Evolutionary conservation across 352 stramenopile species (phyloP).

Genomic region (Pythium apleroticum): DNA sequence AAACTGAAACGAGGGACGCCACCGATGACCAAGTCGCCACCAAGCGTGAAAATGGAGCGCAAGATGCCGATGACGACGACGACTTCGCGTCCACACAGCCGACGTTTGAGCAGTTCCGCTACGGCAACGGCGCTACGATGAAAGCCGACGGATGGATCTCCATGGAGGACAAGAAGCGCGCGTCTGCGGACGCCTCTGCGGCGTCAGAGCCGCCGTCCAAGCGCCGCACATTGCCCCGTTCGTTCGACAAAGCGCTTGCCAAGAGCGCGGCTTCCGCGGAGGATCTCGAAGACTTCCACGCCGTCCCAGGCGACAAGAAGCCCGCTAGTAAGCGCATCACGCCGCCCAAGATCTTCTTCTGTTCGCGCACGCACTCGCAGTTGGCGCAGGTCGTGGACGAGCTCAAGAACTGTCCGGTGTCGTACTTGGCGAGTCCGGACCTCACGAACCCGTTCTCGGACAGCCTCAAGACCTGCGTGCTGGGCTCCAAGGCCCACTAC

Average conservation of each 20-base stretch:
- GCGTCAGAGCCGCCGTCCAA: constrained; percentile 19
- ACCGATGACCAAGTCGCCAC: background rate
- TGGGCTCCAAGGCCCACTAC: constrained; percentile 79
- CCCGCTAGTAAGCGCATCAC: constrained; percentile 26
- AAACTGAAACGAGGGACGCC: constrained; percentile 1
- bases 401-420: constrained; percentile 71
- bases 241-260: constrained; percentile 23
- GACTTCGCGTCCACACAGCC: constrained; percentile 44
- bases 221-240: constrained; percentile 28
- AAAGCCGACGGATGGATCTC: constrained; percentile 40
- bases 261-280: background rate
- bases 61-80: constrained; percentile 31
- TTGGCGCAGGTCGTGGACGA: constrained; percentile 79
- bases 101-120: constrained; percentile 43
- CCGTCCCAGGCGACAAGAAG: background rate
- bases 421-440: constrained; percentile 52
- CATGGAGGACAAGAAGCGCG: constrained; percentile 43
- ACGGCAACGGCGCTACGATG: constrained; percentile 20
- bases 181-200: background rate
- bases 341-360: constrained; percentile 82
- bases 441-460: constrained; percentile 33
- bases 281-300: constrained; percentile 32
- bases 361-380: constrained; percentile 87
- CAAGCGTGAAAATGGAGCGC: background rate
- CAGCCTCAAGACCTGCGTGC: constrained; percentile 71